These are phyloP conservation scores for Umbellularia californica DNA, from an alignment of 164 flowering plant species.

Conservation along the genomic window DNA sequence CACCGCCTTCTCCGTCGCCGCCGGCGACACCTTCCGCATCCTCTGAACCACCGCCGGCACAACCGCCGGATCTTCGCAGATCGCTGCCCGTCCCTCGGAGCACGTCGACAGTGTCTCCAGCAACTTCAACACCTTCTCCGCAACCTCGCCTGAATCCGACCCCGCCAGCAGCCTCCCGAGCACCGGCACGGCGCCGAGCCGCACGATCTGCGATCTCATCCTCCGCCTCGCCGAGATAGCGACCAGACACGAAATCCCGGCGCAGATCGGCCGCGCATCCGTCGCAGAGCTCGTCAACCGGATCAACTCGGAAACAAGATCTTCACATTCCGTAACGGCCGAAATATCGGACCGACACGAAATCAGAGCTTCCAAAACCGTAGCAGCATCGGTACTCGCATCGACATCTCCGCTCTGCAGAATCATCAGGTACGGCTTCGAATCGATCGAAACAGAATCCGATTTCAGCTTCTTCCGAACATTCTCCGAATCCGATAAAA, in stretches of 20 bases:
- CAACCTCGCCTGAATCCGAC: slow-evolving; percentile 19
- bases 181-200: slow-evolving; percentile 35
- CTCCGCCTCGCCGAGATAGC: slow-evolving; percentile 35
- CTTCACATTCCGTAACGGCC: slow-evolving; percentile 36
- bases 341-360: slow-evolving; percentile 1
- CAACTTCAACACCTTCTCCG: slow-evolving; percentile 50
- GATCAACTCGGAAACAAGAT: slow-evolving; percentile 35
- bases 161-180: slow-evolving; percentile 26
- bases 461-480: not conserved
- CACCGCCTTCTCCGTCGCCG: slow-evolving; percentile 75
- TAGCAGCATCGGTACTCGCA: slow-evolving; percentile 32
- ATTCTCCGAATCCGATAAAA: slow-evolving; percentile 16
- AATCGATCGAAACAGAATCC: slow-evolving; percentile 4
- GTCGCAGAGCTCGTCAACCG: slow-evolving; percentile 20
- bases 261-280: slow-evolving; percentile 1
- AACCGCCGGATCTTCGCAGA: slow-evolving; percentile 39
- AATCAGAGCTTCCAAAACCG: slow-evolving; percentile 31
- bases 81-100: slow-evolving; percentile 61
- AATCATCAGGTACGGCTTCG: slow-evolving; percentile 25
- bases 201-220: slow-evolving; percentile 30
- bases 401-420: slow-evolving; percentile 34
- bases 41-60: slow-evolving; percentile 45
- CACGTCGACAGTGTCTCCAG: slow-evolving; percentile 49
- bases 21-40: slow-evolving; percentile 57
- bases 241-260: slow-evolving; percentile 44